Base-by-base conservation (phyloP, 768 basidiomycete genomes). In the Macrocybe gigantea region DNA sequence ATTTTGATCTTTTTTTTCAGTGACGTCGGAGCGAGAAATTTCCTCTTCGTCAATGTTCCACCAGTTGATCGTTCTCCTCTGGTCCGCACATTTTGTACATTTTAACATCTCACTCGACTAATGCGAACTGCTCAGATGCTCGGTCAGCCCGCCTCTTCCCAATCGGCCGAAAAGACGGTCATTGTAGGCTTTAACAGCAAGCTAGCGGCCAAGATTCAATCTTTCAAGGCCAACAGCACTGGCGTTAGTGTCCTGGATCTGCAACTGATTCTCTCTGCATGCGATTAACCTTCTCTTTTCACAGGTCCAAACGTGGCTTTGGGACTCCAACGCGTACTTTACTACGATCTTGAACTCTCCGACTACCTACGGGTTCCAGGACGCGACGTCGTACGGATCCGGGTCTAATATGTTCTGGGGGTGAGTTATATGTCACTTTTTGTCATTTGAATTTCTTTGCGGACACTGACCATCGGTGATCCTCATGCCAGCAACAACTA, bases 21-120 rank as follows among this genome's bases (percentile, higher is more conserved):
- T 64, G 64, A 67, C 36, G 71, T 61, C 29, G 83, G 83, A 12
- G 83, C 74, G 6, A 68, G 82, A 34, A 79, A 62, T 62, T 82
- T 75, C 67, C 68, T 77, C 49, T 78, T 78, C 51, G 65, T 63
- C 52, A 70, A 61, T 15, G 70, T 71, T n/a, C 66, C 66, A 3
- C 64, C 69, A 13, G 62, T 72, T n/a, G 66, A 76, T 43, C 64
- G 70, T 22, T 68, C 69, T 5, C 74, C 72, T 2, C 47, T 70
- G 52, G 75, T 75, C 55, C 13, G 60, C 13, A 8, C 3, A 12
- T 31, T 11, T 11, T 12, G 7, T 30, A 4, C 13, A 7, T n/a
- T 7, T 5, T 31, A 8, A 38, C 33, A 9, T 34, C 36, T 8
- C 33, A n/a, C 15, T 11, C 31, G 38, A 39, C 37, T 9, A 39